Evolutionary conservation across 768 basidiomycete genomes (phyloP), one percentile per base, ranked within the genome.

Genomic region (Russula compacta): DNA sequence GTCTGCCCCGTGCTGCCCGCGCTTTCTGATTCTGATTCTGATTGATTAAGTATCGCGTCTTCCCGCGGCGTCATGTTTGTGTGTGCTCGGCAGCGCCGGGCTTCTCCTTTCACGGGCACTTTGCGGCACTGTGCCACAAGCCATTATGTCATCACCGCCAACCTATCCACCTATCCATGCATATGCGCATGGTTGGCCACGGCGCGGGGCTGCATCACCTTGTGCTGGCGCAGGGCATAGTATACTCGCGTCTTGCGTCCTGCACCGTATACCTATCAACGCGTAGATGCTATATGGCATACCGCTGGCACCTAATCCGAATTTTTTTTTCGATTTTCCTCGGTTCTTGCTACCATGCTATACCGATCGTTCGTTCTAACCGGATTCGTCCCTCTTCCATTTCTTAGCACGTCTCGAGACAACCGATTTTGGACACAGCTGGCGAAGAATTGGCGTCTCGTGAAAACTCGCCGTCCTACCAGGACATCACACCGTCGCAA

Each of bases 371-470:
- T 35, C 56, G 33, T 53, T 35, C 56, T 58, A 29, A 62, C 46
- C 15, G 19, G 32, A 47, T 40, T 1, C 8, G 21, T 15, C 10
- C 11, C 15, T 6, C 12, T 50, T 54, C 21, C 14, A 38, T 40
- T 58, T 57, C 19, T 33, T 35, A 62, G 61, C 7, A 53, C 33
- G 21, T 54, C 2, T 17, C 57, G 44, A 58, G 46, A 48, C 56
- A 42, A 21, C 12, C 14, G 33, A 12, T 3, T 36, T 17, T 33
- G 9, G 57, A 49, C 9, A 40, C n/a, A 1, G 15, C 38, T 38
- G 51, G 33, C 33, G 39, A 24, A 10, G 51, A 58, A 35, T 24
- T 38, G 5, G 21, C 4, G 21, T 10, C 42, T 14, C 44, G 38
- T 2, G 61, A 39, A 14, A 53, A 58, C 33, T 33, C 44, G 4